These are phyloP conservation scores for Boletus sp. DNA, from an alignment of 768 basidiomycete species.

Conservation along the genomic window DNA sequence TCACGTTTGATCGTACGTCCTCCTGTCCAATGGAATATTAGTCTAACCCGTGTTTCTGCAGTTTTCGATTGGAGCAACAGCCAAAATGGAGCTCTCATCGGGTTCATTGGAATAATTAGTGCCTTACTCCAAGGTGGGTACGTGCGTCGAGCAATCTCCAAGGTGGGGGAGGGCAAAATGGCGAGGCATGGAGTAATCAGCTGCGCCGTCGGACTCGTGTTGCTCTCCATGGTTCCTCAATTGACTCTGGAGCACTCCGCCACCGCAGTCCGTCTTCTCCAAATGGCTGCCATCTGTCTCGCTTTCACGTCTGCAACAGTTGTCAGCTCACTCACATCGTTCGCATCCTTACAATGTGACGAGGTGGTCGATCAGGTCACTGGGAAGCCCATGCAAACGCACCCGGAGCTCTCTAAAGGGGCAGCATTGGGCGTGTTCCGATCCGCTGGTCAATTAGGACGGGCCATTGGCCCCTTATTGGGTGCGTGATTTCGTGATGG, in stretches of 20 bases:
- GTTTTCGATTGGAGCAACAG: slow-evolving; percentile 88
- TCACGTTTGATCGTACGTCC: slow-evolving; percentile 80
- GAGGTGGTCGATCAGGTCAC: slow-evolving; percentile 58
- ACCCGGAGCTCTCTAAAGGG: slow-evolving; percentile 77
- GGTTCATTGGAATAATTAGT: slow-evolving; percentile 85
- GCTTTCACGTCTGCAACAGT: slow-evolving; percentile 96
- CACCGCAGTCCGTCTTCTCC: slow-evolving; percentile 51
- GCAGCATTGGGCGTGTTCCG: slow-evolving; percentile 82
- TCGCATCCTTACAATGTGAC: slow-evolving; percentile 89
- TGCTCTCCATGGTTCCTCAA: slow-evolving; percentile 70
- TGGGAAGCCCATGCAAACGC: slow-evolving; percentile 50
- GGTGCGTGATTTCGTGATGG: slow-evolving; percentile 44
- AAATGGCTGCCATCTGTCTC: slow-evolving; percentile 75
- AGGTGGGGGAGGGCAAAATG: slow-evolving; percentile 77
- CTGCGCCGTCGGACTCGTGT: slow-evolving; percentile 65
- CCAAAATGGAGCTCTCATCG: slow-evolving; percentile 83
- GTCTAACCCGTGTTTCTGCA: slow-evolving; percentile 28
- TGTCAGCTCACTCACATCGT: slow-evolving; percentile 88
- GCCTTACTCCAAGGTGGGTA: slow-evolving; percentile 92
- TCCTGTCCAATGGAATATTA: not conserved
- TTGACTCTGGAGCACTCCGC: slow-evolving; percentile 41
- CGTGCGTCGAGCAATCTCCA: slow-evolving; percentile 76
- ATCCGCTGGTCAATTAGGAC: slow-evolving; percentile 90
- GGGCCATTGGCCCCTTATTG: slow-evolving; percentile 89
- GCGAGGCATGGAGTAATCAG: slow-evolving; percentile 75